Evolutionary conservation across 306 rosid species (phyloP), one percentile per base, ranked within the genome.

Genomic region (Acacia acuminata): DNA sequence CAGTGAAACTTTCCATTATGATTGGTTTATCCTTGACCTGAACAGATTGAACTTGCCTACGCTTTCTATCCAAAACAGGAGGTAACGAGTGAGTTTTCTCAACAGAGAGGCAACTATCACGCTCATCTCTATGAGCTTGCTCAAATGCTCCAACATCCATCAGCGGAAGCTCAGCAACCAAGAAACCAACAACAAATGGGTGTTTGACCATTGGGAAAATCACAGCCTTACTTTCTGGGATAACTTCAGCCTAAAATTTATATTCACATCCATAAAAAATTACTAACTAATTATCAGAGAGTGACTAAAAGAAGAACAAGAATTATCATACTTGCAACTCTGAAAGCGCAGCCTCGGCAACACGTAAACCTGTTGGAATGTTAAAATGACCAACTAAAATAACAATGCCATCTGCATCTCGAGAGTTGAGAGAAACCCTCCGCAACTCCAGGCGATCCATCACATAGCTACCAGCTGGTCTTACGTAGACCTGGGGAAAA

Each of bases 381-480:
- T 84, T 82, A 60, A 96, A 96, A 73, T 90, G 92, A 45, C 94
- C 93, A 8, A 92, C 92, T 56, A 96, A 86, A 69, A 93, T 84
- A 81, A 93, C 93, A 90, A 93, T 85, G 77, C 86, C 96, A 2
- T 86, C 75, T 3, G 82, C 86, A 82, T 87, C 93, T 68, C 84
- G 87, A 17, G 98, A 96, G 87, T 80, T 82, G 38, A 90, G 63
- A 10, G 88, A 88, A 75, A 93, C 96, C 76, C 99, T 83, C 80
- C 96, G 92, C 60, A 96, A 87, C 91, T 96, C 99, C 72, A 96
- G 89, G 16, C 91, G 93, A 82, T 96, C 98, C 99, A 96, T 96
- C 85, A 96, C 98, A 82, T 93, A 96, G 84, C 98, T 92, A 55
- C 98, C 99, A 22, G 99, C 98, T 30, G 99, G 99, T 86, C 99